phyloP scores from a whole-genome alignment of 2,329 filamentous ascomycete genomes.

The Scytalidium sp. region DNA sequence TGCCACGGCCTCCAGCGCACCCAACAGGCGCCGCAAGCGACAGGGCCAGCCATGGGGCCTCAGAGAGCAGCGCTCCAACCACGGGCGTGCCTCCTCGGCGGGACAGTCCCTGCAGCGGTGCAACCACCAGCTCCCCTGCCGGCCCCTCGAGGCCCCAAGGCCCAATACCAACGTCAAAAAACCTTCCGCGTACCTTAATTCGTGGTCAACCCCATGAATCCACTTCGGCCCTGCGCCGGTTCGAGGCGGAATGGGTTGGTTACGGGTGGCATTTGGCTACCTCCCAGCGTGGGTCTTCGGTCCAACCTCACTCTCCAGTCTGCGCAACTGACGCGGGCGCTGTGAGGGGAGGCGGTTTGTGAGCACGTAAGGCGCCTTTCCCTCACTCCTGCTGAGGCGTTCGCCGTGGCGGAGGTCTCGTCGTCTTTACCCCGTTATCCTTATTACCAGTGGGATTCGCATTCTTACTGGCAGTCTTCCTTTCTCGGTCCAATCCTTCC shows the following conservation, averaged over 20 bases:
- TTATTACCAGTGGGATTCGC: background rate
- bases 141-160: background rate
- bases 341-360: background rate
- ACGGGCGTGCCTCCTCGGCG: background rate
- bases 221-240: background rate
- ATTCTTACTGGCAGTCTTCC: no score
- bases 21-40: no score
- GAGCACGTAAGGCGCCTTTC: background rate
- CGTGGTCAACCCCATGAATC: background rate
- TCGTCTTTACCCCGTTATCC: background rate
- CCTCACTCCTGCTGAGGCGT: background rate
- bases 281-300: background rate
- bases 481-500: background rate
- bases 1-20: no score
- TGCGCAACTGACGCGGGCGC: background rate
- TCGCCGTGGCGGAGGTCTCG: background rate
- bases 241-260: background rate
- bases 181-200: background rate
- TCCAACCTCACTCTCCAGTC: background rate
- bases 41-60: no score
- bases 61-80: no score
- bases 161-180: background rate
- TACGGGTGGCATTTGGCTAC: background rate
- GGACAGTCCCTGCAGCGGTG: background rate
- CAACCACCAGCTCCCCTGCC: no score